A percentile compares a stretch with the other conserved stretches of the same genome.
phyloP scores from a whole-genome alignment of 345 rosid species.

The Tarenaya hassleriana region DNA sequence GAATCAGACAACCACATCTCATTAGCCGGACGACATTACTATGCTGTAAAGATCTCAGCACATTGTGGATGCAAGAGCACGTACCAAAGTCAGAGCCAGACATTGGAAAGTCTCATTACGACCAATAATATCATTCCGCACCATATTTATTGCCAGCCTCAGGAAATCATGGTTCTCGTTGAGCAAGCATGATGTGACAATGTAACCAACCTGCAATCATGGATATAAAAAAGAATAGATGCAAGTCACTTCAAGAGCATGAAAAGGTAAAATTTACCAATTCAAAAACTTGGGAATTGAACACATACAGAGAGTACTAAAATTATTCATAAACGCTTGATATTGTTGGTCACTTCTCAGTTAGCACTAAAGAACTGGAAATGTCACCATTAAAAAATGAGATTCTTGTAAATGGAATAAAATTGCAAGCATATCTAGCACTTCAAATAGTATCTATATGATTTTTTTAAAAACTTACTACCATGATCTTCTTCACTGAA shows the following conservation, averaged over 20 bases:
- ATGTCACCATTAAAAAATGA: neutral
- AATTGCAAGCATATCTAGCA: conserved; percentile 4
- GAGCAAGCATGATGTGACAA: conserved; percentile 85
- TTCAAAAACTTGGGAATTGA: neutral
- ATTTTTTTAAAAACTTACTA: neutral
- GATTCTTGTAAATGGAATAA: neutral
- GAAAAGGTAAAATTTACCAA: neutral
- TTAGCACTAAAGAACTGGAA: neutral
- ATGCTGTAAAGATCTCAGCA: conserved; percentile 11
- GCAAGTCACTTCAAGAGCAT: conserved; percentile 2
- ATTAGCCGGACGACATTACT: conserved; percentile 13
- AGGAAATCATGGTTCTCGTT: conserved; percentile 97
- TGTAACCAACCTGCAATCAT: conserved; percentile 86
- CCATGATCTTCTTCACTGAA: no score
- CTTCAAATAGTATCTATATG: neutral
- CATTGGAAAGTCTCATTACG: conserved; percentile 99
- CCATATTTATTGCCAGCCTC: conserved; percentile 88
- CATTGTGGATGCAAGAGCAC: conserved; percentile 16
- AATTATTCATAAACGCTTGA: no score
- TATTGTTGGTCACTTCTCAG: neutral
- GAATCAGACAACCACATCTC: conserved; percentile 13
- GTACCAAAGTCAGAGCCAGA: conserved; percentile 97
- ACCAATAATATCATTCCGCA: conserved; percentile 95
- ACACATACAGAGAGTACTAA: no score
- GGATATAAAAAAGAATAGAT: conserved; percentile 1